Percentiles rank a stretch among this genome's conserved stretches.
Conservation (phyloP, 768 basidiomycete genomes). For the Kwoniella newhampshirensis region DNA sequence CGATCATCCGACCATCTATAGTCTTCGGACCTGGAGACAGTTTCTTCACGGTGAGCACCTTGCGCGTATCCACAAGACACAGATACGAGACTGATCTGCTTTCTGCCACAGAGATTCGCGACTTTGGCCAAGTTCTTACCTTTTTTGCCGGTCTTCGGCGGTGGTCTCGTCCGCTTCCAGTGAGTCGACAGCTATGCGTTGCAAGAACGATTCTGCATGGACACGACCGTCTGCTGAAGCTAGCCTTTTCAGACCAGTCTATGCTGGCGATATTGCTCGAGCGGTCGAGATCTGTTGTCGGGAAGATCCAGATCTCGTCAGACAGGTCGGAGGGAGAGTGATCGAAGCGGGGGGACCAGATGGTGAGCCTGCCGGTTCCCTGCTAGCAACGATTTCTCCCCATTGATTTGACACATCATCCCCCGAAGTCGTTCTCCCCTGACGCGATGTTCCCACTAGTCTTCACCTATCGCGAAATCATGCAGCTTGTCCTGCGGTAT, state of each 20-base stretch:
- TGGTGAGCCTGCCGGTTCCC: too few species aligned
- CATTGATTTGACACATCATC: slow-evolving; percentile 40
- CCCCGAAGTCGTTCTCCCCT: background rate
- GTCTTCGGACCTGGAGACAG: slow-evolving; percentile 75
- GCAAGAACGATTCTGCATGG: too few species aligned
- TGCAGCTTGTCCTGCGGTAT: slow-evolving; percentile 64
- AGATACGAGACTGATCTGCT: too few species aligned
- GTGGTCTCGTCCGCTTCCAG: slow-evolving; percentile 67
- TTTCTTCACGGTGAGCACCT: slow-evolving; percentile 65
- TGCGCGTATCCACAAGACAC: background rate
- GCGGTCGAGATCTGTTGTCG: slow-evolving; percentile 64
- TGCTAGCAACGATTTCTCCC: slow-evolving; percentile 30
- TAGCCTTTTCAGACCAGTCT: slow-evolving; percentile 59
- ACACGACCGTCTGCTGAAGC: background rate
- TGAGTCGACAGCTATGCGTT: slow-evolving; percentile 31
- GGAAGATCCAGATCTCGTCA: slow-evolving; percentile 54
- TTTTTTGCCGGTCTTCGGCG: slow-evolving; percentile 73
- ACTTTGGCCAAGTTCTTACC: slow-evolving; percentile 64
- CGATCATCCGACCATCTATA: slow-evolving; percentile 69
- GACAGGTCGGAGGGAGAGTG: slow-evolving; percentile 56
- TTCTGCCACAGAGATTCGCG: slow-evolving; percentile 63
- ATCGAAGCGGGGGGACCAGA: slow-evolving; percentile 60
- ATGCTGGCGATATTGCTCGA: slow-evolving; percentile 66
- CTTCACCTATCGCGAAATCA: slow-evolving; percentile 67
- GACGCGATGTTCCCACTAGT: slow-evolving; percentile 54